phyloP scores from a whole-genome alignment of 1,284 basidiomycete genomes.

The Microstroma glucosiphilum region DNA sequence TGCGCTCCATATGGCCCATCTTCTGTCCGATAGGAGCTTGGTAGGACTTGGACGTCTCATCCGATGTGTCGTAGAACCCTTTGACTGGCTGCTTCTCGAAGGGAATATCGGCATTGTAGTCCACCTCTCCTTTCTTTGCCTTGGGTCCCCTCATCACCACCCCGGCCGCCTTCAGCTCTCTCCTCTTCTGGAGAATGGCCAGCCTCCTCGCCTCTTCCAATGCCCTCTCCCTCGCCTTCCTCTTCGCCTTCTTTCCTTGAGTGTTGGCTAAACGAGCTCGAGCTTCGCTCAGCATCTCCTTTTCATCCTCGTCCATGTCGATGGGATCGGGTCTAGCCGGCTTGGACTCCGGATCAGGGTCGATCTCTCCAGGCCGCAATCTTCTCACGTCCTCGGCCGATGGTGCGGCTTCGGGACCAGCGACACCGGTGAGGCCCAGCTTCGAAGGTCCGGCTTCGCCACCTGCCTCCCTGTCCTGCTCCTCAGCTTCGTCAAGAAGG shows the following conservation, averaged over 20 bases:
- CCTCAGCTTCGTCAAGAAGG: conserved; percentile 83
- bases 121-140: conserved; percentile 91
- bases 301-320: conserved; percentile 99
- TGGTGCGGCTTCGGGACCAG: conserved; percentile 66
- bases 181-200: conserved; percentile 93
- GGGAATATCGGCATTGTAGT: conserved; percentile 98
- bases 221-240: conserved; percentile 78
- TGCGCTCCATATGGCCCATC: conserved; percentile 59
- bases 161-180: conserved; percentile 93
- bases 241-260: conserved; percentile 98
- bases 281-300: conserved; percentile 99
- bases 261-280: conserved; percentile 96
- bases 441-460: conserved; percentile 22
- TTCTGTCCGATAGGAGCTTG: conserved; percentile 86
- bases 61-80: conserved; percentile 94
- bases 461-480: conserved; percentile 24
- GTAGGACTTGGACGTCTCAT: conserved; percentile 82
- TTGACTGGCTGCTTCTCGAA: conserved; percentile 93
- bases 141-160: conserved; percentile 70
- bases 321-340: conserved; percentile 96
- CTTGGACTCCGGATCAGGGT: conserved; percentile 97
- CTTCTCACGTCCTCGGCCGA: conserved; percentile 82
- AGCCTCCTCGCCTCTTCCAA: conserved; percentile 90
- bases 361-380: conserved; percentile 90
- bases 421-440: conserved; percentile 72